Percentiles rank a stretch among this genome's conserved stretches.
These are phyloP conservation scores for Linum trigynum DNA, from an alignment of 345 rosid species.

Conservation along the genomic window DNA sequence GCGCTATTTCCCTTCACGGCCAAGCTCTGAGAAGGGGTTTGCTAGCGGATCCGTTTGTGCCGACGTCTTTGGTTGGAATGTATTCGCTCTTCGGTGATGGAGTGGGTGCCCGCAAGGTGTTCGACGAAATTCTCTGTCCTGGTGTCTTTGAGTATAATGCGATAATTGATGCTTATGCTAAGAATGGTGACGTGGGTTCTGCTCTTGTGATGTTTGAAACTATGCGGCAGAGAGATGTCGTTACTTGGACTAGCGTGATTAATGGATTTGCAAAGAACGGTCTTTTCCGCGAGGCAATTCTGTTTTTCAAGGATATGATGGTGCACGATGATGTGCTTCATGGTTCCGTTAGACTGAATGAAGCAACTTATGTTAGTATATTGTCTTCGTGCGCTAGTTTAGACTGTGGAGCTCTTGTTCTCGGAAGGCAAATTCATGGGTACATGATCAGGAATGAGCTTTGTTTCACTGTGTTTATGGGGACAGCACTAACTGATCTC, in stretches of 20 bases:
- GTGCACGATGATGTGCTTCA: conserved; percentile 6
- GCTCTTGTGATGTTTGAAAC: conserved; percentile 37
- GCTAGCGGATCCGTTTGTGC: conserved; percentile 39
- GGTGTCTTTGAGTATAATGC: conserved; percentile 45
- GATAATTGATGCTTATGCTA: conserved; percentile 53
- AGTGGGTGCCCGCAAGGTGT: conserved; percentile 36
- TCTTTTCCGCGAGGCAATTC: conserved; percentile 32
- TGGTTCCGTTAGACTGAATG: conserved; percentile 38
- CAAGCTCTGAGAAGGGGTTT: conserved; percentile 48
- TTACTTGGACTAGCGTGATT: conserved; percentile 67
- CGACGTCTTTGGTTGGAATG: conserved; percentile 38
- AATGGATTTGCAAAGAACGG: conserved; percentile 46
- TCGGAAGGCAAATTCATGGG: conserved; percentile 64
- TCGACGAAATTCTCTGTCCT: conserved; percentile 41
- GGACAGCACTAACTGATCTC: conserved; percentile 57
- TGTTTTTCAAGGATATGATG: conserved; percentile 40
- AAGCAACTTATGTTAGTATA: conserved; percentile 53
- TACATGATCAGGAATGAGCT: conserved; percentile 32
- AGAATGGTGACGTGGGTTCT: conserved; percentile 44
- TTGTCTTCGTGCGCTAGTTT: conserved; percentile 55
- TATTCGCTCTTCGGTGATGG: conserved; percentile 31
- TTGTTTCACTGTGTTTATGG: conserved; percentile 25
- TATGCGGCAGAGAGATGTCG: conserved; percentile 47
- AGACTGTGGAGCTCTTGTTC: conserved; percentile 25
- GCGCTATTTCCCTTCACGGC: conserved; percentile 35